Evolutionary conservation across 768 basidiomycete species (phyloP), one percentile per base, ranked within the genome.

Genomic region (Tylopilus plumbeoviolaceoides): DNA sequence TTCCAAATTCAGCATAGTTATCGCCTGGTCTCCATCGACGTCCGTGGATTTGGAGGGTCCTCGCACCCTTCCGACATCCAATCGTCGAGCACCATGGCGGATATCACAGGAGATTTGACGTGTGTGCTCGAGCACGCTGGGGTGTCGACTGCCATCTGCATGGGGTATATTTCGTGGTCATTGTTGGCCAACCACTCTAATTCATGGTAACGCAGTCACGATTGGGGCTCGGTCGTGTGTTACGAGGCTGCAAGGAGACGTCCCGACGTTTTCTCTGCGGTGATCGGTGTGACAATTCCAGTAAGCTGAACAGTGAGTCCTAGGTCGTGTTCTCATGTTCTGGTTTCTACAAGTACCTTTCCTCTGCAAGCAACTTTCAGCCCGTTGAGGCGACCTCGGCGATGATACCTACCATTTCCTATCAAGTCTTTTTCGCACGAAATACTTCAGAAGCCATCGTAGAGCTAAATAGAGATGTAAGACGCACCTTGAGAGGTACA

Each of bases 11-110:
- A 87, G 84, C 60, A 75, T 15, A 79, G 84, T 40, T 86, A 87
- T 60, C 83, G 70, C 44, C 71, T 90, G 18, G 60, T 89, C 31
- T 74, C 78, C 7, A 83, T 84, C 0, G 78, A 87, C 54, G 65
- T 85, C 14, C 82, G 88, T 39, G 88, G 88, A 0, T 90, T 90
- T 57, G 88, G 81, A 9, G 72, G 75, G 21, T 89, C 87, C 2
- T 76, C 78, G 0, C 82, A 87, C 55, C 83, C 85, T 0, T 82
- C 76, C 1, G 85, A 88, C 55, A 72, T 79, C 8, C 72, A 78
- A 44, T 71, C 76, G 14, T 86, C 84, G 0, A 81, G 81, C 1
- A 79, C 75, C 4, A 75, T 84, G 72, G 73, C 70, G 1, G 87
- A 90, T 58, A 60, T 86, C 38, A 80, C 81, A 2, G 74, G 72